Percentiles rank a stretch among this genome's conserved stretches.
Evolutionary conservation across 1,139 yeast genomes (phyloP).

Genomic region (Candida smagusa): DNA sequence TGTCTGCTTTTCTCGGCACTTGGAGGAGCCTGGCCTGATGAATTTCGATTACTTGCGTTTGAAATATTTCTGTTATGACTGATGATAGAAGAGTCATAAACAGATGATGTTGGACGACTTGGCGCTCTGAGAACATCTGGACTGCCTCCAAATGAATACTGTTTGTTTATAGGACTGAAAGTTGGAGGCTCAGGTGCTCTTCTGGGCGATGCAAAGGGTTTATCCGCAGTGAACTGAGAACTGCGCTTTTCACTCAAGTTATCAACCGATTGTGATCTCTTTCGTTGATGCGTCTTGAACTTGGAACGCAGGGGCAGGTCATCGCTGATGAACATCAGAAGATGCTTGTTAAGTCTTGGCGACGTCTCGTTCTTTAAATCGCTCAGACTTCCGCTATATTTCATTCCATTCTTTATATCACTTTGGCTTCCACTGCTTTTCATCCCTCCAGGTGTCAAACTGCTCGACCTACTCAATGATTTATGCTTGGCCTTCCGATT

Average conservation of each 20-base stretch:
- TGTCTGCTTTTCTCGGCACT: conserved; percentile 26
- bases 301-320: conserved; percentile 7
- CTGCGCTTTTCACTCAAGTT: conserved; percentile 27
- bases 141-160: conserved; percentile 25
- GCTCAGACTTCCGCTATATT: neutral
- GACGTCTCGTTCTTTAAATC: neutral
- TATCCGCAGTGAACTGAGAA: conserved; percentile 10
- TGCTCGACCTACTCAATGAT: conserved; percentile 11
- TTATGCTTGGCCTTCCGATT: conserved; percentile 14
- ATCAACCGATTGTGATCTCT: conserved; percentile 53
- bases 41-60: conserved; percentile 13
- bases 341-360: conserved; percentile 2
- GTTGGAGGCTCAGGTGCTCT: conserved; percentile 61
- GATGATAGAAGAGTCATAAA: conserved; percentile 36
- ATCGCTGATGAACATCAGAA: conserved; percentile 4
- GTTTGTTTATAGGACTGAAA: conserved; percentile 29
- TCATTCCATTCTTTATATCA: neutral
- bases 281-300: conserved; percentile 34
- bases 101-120: conserved; percentile 43
- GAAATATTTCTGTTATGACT: conserved; percentile 29
- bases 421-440: neutral
- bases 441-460: neutral
- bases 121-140: conserved; percentile 6
- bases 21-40: conserved; percentile 29
- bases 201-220: conserved; percentile 53